phyloP scores from a whole-genome alignment of 306 rosid genomes.

The Quercus mongolica region DNA sequence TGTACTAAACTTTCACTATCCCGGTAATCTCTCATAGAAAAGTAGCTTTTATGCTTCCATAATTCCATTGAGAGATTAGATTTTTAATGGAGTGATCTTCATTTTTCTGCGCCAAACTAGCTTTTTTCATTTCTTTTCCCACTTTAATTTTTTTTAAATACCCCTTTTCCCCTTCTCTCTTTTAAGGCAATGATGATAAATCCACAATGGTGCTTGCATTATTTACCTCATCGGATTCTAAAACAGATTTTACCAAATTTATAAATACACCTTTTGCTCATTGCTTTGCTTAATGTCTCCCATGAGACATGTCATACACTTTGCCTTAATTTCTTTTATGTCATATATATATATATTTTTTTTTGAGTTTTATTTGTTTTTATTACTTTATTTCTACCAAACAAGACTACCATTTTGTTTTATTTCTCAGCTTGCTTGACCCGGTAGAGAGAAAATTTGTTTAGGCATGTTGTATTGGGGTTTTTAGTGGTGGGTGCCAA shows the following conservation, averaged over 20 bases:
- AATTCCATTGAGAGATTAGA: conserved; percentile 24
- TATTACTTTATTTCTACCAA: neutral
- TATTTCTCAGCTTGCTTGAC: neutral
- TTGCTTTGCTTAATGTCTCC: conserved; percentile 23
- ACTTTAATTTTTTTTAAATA: neutral
- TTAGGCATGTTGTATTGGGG: conserved; percentile 14
- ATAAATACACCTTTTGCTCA: conserved; percentile 19
- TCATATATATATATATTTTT: neutral
- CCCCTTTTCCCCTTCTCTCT: neutral
- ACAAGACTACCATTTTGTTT: neutral
- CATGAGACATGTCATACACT: neutral
- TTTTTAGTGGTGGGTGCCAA: conserved; percentile 38
- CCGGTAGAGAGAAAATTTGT: neutral
- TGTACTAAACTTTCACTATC: conserved; percentile 4
- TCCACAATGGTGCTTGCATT: conserved; percentile 38
- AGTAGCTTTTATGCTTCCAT: conserved; percentile 16
- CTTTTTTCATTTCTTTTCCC: conserved; percentile 4
- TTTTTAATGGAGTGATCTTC: conserved; percentile 15
- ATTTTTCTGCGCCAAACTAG: conserved; percentile 4
- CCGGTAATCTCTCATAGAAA: conserved; percentile 12
- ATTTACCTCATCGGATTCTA: conserved; percentile 13
- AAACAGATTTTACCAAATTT: neutral
- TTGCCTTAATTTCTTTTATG: neutral
- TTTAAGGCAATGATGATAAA: conserved; percentile 34
- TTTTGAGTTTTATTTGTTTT: neutral